These are phyloP conservation scores for Pleurozium schreberi DNA, from an alignment of 225 moss, liverwort and hornwort genomes.

Conservation along the genomic window DNA sequence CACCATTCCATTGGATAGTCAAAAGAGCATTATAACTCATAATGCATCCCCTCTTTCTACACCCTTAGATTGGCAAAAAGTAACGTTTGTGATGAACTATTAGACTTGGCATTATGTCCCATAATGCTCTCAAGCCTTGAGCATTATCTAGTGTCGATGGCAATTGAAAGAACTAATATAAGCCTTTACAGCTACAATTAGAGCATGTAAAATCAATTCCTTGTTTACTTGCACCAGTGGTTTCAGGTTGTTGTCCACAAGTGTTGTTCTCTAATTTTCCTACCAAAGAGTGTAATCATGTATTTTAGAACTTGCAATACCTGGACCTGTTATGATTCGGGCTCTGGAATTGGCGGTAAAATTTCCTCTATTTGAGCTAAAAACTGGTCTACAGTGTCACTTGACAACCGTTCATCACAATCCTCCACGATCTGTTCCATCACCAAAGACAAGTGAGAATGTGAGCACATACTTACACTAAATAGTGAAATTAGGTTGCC, in stretches of 20 bases:
- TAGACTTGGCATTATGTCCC: too few relatives aligned
- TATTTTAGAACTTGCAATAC: not conserved
- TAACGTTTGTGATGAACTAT: too few relatives aligned
- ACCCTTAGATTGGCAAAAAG: too few relatives aligned
- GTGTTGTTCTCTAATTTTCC: not conserved
- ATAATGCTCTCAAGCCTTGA: too few relatives aligned
- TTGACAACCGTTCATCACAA: slow-evolving; percentile 80
- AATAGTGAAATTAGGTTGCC: too few relatives aligned
- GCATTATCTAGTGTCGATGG: too few relatives aligned
- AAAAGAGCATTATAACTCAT: too few relatives aligned
- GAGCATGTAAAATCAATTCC: not conserved
- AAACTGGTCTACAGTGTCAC: slow-evolving; percentile 45
- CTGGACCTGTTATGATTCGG: not conserved
- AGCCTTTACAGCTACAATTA: not conserved
- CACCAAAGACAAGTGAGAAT: not conserved
- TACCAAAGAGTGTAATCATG: not conserved
- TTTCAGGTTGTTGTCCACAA: not conserved
- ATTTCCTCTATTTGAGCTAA: slow-evolving; percentile 31
- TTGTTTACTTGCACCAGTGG: not conserved
- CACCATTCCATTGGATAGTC: too few relatives aligned
- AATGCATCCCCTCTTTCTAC: too few relatives aligned
- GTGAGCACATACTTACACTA: not conserved
- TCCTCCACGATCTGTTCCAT: slow-evolving; percentile 78
- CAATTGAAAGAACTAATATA: too few relatives aligned
- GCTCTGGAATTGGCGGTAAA: slow-evolving; percentile 46